phyloP scores from a whole-genome alignment of 352 stramenopile genomes.

The Pythium scleroteichum region DNA sequence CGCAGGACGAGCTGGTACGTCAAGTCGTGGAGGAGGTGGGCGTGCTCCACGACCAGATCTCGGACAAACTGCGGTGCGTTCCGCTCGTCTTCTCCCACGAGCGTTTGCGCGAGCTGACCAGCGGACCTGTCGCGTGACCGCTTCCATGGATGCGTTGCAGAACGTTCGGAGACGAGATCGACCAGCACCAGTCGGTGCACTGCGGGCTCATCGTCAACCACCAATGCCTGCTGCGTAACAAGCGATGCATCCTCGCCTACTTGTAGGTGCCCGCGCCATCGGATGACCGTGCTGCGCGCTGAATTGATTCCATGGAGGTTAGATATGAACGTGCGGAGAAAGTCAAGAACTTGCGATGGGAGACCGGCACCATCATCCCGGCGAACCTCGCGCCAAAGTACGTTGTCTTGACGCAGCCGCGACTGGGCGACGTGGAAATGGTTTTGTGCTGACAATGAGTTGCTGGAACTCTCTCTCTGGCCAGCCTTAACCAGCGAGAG shows the following conservation, averaged over 20 bases:
- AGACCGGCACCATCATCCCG: constrained; percentile 88
- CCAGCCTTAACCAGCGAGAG: constrained; percentile 79
- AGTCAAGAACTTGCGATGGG: constrained; percentile 89
- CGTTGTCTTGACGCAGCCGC: constrained; percentile 1
- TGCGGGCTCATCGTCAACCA: constrained; percentile 88
- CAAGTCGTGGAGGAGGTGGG: constrained; percentile 79
- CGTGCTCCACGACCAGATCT: constrained; percentile 68
- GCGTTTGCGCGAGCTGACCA: no score
- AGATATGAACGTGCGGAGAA: constrained; percentile 82
- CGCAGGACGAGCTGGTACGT: constrained; percentile 78
- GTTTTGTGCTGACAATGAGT: not conserved
- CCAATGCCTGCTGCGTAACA: constrained; percentile 90
- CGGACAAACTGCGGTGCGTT: constrained; percentile 66
- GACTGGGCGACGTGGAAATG: not conserved
- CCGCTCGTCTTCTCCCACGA: no score
- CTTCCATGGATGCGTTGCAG: constrained; percentile 28
- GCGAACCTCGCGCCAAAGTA: constrained; percentile 70
- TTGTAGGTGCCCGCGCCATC: constrained; percentile 36
- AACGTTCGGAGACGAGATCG: constrained; percentile 60
- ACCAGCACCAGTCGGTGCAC: constrained; percentile 61
- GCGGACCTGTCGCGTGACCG: no score
- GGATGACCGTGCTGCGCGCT: not conserved
- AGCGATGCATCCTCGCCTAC: constrained; percentile 88
- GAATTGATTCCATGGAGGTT: not conserved
- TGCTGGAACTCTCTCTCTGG: not conserved